These are phyloP conservation scores for Proteromonas lacertae DNA, from an alignment of 352 stramenopile genomes.

Conservation along the genomic window DNA sequence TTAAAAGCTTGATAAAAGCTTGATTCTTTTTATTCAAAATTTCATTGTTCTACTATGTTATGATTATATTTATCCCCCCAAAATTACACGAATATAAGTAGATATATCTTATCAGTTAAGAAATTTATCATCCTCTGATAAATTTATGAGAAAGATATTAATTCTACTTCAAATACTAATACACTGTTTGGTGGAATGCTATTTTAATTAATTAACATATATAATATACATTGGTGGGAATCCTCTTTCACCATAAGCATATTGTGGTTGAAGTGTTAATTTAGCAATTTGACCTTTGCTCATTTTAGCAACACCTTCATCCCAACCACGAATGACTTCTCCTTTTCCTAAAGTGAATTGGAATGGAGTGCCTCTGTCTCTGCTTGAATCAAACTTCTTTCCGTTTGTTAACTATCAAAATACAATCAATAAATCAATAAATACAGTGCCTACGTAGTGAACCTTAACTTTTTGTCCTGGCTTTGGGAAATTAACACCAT, in stretches of 20 bases:
- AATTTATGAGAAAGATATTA: too few relatives aligned
- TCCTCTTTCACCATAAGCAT: constrained; percentile 18
- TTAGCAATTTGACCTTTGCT: constrained; percentile 17
- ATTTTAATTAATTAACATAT: too few relatives aligned
- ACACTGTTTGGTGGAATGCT: constrained; percentile 19
- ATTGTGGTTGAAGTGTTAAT: constrained; percentile 15
- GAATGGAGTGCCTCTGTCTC: constrained; percentile 15
- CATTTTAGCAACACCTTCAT: constrained; percentile 18
- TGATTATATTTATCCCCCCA: too few relatives aligned
- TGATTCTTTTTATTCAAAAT: too few relatives aligned
- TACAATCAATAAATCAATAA: too few relatives aligned
- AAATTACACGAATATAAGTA: too few relatives aligned
- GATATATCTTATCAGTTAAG: too few relatives aligned
- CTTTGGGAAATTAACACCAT: constrained; percentile 29
- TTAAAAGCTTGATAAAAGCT: too few relatives aligned
- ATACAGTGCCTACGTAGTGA: constrained; percentile 67
- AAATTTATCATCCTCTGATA: too few relatives aligned
- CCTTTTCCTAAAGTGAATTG: constrained; percentile 23
- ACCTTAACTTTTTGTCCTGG: constrained; percentile 40
- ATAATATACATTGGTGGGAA: constrained; percentile 3
- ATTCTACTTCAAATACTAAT: constrained; percentile 22
- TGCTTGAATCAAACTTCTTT: constrained; percentile 43
- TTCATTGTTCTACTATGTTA: too few relatives aligned
- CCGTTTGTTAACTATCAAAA: constrained; percentile 57
- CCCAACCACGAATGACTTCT: constrained; percentile 26